Conservation (phyloP, 2,329 filamentous ascomycete species). For the Xylaria sp. region DNA sequence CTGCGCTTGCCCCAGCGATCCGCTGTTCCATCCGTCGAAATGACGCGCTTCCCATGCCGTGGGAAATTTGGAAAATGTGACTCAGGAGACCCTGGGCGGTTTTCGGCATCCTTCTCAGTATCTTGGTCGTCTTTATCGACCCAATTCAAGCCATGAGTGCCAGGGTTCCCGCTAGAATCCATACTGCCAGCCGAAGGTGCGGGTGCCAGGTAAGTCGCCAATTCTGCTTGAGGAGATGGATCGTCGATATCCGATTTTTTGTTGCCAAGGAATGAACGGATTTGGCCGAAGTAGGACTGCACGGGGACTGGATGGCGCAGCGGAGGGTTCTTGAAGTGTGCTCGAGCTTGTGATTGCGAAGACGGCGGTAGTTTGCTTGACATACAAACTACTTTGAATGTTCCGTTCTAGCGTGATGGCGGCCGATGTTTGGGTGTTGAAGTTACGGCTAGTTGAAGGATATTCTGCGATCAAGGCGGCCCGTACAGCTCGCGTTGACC, state of each 20-base stretch:
- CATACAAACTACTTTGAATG: not conserved
- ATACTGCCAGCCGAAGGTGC: not conserved
- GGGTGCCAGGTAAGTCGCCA: not conserved
- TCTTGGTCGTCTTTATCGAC: slow-evolving; percentile 2
- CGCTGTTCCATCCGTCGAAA: slow-evolving; percentile 43
- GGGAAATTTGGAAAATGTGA: not conserved
- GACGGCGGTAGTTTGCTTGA: slow-evolving; percentile 1
- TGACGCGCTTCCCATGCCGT: slow-evolving; percentile 2
- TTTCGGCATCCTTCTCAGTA: slow-evolving; percentile 7
- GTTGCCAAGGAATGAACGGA: slow-evolving; percentile 15
- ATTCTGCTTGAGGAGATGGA: not conserved
- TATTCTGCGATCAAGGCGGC: not conserved
- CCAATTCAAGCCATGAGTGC: not conserved
- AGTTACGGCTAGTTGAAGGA: not conserved
- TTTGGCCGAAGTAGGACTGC: slow-evolving; percentile 13
- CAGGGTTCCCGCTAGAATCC: slow-evolving; percentile 3
- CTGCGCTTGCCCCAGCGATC: slow-evolving; percentile 44
- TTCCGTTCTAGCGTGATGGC: not conserved
- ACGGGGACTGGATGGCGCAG: slow-evolving; percentile 2
- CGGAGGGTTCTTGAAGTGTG: slow-evolving; percentile 1
- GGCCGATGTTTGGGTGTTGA: not conserved
- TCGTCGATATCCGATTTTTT: slow-evolving; percentile 9
- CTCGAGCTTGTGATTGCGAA: slow-evolving; percentile 5
- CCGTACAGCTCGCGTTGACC: not conserved
- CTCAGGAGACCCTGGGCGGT: slow-evolving; percentile 1